phyloP scores from a whole-genome alignment of 2,329 filamentous ascomycete species.

The Bipolaris bicolor region DNA sequence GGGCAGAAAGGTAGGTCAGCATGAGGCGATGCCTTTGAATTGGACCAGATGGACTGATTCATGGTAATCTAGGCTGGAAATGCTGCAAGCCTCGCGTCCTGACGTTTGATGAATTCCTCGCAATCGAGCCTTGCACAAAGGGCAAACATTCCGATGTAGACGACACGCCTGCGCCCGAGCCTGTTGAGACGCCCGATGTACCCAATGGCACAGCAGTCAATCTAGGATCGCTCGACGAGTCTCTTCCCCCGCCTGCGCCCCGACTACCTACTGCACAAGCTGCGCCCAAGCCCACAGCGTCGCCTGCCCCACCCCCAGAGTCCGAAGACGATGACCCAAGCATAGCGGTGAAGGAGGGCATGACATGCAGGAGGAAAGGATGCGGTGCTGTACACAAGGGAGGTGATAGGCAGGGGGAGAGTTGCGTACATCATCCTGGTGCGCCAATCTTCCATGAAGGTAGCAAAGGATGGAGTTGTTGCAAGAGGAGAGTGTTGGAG shows the following conservation, averaged over 20 bases:
- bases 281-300: slow-evolving; percentile 29
- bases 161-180: slow-evolving; percentile 62
- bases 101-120: slow-evolving; percentile 97
- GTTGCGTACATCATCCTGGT: slow-evolving; percentile 88
- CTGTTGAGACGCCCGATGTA: slow-evolving; percentile 57
- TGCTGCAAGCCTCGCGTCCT: slow-evolving; percentile 97
- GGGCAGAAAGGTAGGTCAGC: slow-evolving; percentile 83
- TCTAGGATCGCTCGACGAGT: slow-evolving; percentile 39
- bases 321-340: slow-evolving; percentile 86
- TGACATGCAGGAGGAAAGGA: slow-evolving; percentile 76
- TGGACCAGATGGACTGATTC: slow-evolving; percentile 7
- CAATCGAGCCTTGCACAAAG: slow-evolving; percentile 88
- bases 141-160: slow-evolving; percentile 93
- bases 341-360: slow-evolving; percentile 73
- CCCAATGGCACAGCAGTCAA: slow-evolving; percentile 41
- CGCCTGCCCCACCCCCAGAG: slow-evolving; percentile 49
- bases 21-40: not conserved
- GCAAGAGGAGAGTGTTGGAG: slow-evolving; percentile 91
- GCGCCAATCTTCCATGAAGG: slow-evolving; percentile 95
- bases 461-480: slow-evolving; percentile 96
- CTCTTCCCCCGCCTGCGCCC: slow-evolving; percentile 41
- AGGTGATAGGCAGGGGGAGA: slow-evolving; percentile 65
- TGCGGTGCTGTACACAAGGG: slow-evolving; percentile 72
- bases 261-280: slow-evolving; percentile 42
- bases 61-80: slow-evolving; percentile 78